A percentile compares a stretch with the other conserved stretches of the same genome.
These are phyloP conservation scores for Hypoxylon perforatum DNA, from an alignment of 495 filamentous ascomycete species.

Conservation along the genomic window DNA sequence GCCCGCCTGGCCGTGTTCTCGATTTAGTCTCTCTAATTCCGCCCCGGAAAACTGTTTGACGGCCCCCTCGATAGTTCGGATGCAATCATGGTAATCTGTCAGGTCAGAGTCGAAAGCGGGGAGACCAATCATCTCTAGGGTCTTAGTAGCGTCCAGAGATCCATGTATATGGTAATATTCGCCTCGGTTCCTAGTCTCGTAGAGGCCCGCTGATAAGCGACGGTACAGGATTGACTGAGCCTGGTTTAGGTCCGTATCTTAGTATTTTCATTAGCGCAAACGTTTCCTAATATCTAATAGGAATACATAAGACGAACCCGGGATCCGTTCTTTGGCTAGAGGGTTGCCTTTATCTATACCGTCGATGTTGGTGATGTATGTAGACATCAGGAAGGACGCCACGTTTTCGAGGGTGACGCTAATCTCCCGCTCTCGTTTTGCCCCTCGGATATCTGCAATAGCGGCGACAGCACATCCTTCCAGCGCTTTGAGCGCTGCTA, in stretches of 20 bases:
- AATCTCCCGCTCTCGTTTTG: constrained; percentile 55
- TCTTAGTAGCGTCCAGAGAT: constrained; percentile 75
- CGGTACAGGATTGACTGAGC: constrained; percentile 78
- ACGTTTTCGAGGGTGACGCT: constrained; percentile 71
- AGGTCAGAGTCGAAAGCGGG: constrained; percentile 70
- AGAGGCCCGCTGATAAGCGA: constrained; percentile 79
- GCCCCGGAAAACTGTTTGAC: constrained; percentile 70
- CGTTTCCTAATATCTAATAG: constrained; percentile 5
- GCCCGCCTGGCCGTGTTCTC: constrained; percentile 71
- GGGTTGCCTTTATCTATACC: constrained; percentile 74
- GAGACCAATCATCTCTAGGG: constrained; percentile 77
- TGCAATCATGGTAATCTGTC: constrained; percentile 72
- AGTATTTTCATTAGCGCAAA: constrained; percentile 36
- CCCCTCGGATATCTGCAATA: constrained; percentile 65
- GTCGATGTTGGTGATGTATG: constrained; percentile 76
- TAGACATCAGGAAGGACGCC: constrained; percentile 74
- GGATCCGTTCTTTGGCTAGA: constrained; percentile 68
- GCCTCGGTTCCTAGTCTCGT: constrained; percentile 71
- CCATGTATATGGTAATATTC: constrained; percentile 84
- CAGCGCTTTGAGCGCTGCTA: constrained; percentile 74
- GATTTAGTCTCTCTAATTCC: constrained; percentile 75
- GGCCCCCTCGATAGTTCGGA: constrained; percentile 73
- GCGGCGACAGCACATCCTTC: constrained; percentile 75
- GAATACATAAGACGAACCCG: constrained; percentile 59
- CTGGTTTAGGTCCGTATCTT: constrained; percentile 76